A percentile compares a stretch with the other conserved stretches of the same genome.
Conservation (phyloP, 192 early-diverging fungal species). For the Coemansia sp. region DNA sequence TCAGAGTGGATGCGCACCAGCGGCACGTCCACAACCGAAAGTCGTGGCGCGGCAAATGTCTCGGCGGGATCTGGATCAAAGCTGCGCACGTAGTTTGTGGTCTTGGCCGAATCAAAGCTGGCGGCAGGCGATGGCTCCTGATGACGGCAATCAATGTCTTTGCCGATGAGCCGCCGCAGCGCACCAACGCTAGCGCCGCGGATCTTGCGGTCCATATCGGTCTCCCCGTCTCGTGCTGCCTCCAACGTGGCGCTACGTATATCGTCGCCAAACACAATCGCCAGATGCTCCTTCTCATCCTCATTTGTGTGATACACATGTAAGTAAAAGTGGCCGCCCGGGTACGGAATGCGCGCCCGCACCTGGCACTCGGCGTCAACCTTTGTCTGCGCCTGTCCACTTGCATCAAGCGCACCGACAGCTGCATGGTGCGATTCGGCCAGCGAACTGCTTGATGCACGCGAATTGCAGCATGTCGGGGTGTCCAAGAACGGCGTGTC, state of each 20-base stretch:
- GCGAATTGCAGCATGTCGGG: slow-evolving; percentile 23
- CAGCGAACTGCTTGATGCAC: slow-evolving; percentile 15
- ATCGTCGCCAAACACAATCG: slow-evolving; percentile 89
- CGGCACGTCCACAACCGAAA: slow-evolving; percentile 56
- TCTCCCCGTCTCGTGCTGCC: slow-evolving; percentile 63
- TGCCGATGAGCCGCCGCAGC: slow-evolving; percentile 41
- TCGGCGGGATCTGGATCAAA: slow-evolving; percentile 43
- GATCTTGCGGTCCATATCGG: slow-evolving; percentile 72
- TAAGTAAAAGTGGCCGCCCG: slow-evolving; percentile 74
- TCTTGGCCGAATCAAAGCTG: not conserved
- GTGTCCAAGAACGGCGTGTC: slow-evolving; percentile 11
- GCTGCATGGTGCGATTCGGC: slow-evolving; percentile 3
- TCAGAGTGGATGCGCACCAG: slow-evolving; percentile 93
- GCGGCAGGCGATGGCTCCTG: not conserved
- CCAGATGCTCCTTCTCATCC: slow-evolving; percentile 91
- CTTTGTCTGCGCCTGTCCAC: not conserved
- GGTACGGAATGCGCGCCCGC: slow-evolving; percentile 76
- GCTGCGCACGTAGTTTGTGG: not conserved
- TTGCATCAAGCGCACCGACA: not conserved
- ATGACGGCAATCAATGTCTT: slow-evolving; percentile 31
- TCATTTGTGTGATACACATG: slow-evolving; percentile 81
- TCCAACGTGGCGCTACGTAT: slow-evolving; percentile 72
- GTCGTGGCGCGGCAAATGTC: slow-evolving; percentile 29
- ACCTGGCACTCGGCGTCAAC: slow-evolving; percentile 53
- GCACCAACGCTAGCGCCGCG: slow-evolving; percentile 74